These are phyloP conservation scores for Heterococcus sp. DNA, from an alignment of 108 stramenopile species.

Conservation along the genomic window DNA sequence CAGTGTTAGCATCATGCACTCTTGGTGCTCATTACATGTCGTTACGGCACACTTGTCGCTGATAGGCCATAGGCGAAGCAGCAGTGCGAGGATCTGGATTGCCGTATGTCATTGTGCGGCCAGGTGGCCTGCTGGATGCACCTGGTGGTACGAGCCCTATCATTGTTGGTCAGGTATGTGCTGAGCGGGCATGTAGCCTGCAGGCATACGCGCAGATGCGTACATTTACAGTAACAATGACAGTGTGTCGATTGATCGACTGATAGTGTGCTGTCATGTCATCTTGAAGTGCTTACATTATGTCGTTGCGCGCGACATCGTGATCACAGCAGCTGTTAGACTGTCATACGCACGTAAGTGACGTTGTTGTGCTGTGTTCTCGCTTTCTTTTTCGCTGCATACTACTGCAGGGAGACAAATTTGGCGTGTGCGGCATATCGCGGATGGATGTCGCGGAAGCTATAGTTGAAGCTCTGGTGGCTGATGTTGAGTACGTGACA, in stretches of 20 bases:
- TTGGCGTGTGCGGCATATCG: background rate
- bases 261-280: too few relatives aligned
- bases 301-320: too few relatives aligned
- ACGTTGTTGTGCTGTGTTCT: too few relatives aligned
- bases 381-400: too few relatives aligned
- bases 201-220: too few relatives aligned
- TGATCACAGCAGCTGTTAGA: too few relatives aligned
- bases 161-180: background rate
- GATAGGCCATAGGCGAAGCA: background rate
- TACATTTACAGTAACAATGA: too few relatives aligned
- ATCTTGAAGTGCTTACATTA: too few relatives aligned
- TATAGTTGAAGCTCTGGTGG: background rate
- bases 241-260: too few relatives aligned
- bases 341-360: too few relatives aligned
- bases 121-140: background rate
- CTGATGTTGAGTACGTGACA: background rate
- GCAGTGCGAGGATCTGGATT: background rate
- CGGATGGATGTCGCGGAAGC: background rate
- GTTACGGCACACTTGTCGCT: background rate
- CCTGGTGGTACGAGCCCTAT: background rate
- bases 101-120: background rate
- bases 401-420: background rate
- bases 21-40: background rate
- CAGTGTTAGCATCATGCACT: background rate
- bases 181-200: too few relatives aligned